Evolutionary conservation across 2,329 filamentous ascomycete genomes (phyloP).

Genomic region (Fusarium lyarnte): DNA sequence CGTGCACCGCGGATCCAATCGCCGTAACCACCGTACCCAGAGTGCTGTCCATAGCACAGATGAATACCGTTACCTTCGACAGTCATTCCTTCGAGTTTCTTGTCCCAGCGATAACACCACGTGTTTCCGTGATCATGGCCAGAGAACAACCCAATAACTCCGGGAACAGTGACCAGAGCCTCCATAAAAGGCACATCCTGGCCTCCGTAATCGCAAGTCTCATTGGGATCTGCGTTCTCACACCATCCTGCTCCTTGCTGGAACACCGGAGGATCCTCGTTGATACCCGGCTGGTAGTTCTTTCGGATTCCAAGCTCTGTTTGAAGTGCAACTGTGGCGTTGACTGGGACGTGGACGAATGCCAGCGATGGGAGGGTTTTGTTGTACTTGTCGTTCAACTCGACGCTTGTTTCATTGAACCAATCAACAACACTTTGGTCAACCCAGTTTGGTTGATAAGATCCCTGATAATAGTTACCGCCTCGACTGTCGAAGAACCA

Average conservation of each 20-base stretch:
- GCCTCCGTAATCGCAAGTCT: constrained; percentile 53
- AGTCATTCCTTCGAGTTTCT: constrained; percentile 47
- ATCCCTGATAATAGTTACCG: constrained; percentile 59
- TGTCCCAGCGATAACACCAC: constrained; percentile 65
- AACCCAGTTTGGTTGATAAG: constrained; percentile 54
- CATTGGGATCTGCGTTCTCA: constrained; percentile 49
- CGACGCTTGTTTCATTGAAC: constrained; percentile 50
- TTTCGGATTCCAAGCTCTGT: constrained; percentile 48
- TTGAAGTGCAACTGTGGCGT: constrained; percentile 54
- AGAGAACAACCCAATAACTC: constrained; percentile 67
- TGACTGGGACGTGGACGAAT: constrained; percentile 60
- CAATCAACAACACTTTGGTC: constrained; percentile 55
- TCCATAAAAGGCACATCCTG: constrained; percentile 72
- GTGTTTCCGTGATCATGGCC: constrained; percentile 74
- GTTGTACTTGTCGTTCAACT: constrained; percentile 41
- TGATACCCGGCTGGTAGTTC: constrained; percentile 55
- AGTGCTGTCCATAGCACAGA: constrained; percentile 70
- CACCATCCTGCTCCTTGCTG: constrained; percentile 58
- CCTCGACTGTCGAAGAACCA: constrained; percentile 79
- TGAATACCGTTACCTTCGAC: constrained; percentile 56
- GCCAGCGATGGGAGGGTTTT: constrained; percentile 56
- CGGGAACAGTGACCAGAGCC: constrained; percentile 63
- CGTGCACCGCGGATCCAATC: constrained; percentile 69
- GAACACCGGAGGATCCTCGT: constrained; percentile 54
- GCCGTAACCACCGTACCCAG: constrained; percentile 76